A percentile compares a stretch with the other conserved stretches of the same genome.
Evolutionary conservation across 805 yeast genomes (phyloP).

Genomic region (Barnettozyma californica): DNA sequence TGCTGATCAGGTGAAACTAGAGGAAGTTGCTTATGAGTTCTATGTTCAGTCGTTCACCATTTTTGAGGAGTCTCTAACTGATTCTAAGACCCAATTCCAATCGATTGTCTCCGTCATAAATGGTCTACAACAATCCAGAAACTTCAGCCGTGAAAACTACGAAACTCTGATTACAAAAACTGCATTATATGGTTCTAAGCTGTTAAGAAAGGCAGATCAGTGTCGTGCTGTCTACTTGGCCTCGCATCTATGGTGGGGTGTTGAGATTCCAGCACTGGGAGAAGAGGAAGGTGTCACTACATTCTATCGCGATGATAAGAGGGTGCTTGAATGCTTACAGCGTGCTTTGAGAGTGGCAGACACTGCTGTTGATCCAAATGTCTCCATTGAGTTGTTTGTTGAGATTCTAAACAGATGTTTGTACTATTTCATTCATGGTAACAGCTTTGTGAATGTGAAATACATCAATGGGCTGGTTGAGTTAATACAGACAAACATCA

Average conservation of each 20-base stretch:
- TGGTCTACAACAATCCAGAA: constrained; percentile 45
- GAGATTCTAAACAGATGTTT: constrained; percentile 85
- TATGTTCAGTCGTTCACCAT: constrained; percentile 83
- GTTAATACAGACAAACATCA: constrained; percentile 61
- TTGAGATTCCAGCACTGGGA: constrained; percentile 47
- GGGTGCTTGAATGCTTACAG: constrained; percentile 88
- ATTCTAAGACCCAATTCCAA: constrained; percentile 49
- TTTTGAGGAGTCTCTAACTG: constrained; percentile 62
- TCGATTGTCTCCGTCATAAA: constrained; percentile 46
- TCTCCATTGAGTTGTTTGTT: constrained; percentile 75
- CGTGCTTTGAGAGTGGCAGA: constrained; percentile 87
- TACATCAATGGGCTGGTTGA: constrained; percentile 86
- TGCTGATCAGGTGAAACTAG: constrained; percentile 71
- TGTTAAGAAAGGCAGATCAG: constrained; percentile 89
- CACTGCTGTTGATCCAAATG: constrained; percentile 78
- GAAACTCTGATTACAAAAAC: constrained; percentile 79
- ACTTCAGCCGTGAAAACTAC: constrained; percentile 60
- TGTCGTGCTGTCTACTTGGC: constrained; percentile 86
- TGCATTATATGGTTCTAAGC: constrained; percentile 81
- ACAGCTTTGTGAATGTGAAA: constrained; percentile 57
- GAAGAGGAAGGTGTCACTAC: constrained; percentile 40
- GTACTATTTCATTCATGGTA: constrained; percentile 81
- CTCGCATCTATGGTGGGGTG: constrained; percentile 93
- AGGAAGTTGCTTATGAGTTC: constrained; percentile 79
- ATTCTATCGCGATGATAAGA: constrained; percentile 48